phyloP scores from a whole-genome alignment of 139 green algal species.

The Pleodorina starrii region DNA sequence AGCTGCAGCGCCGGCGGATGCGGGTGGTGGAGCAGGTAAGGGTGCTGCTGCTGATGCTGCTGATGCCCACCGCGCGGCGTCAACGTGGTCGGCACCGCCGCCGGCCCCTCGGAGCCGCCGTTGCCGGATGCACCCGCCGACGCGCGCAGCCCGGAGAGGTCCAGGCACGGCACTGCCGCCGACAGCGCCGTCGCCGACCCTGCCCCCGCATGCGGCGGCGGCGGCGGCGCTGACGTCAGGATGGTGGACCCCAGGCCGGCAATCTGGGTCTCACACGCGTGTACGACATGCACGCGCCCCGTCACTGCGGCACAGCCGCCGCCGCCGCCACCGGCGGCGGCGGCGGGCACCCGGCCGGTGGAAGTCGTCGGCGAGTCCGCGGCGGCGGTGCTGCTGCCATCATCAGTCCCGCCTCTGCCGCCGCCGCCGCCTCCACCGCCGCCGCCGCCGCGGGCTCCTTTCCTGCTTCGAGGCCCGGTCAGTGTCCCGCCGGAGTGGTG shows the following conservation, averaged over 20 bases:
- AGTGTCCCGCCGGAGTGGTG: neutral
- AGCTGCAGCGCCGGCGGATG: neutral
- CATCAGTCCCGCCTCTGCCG: neutral
- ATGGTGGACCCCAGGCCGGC: constrained; percentile 21
- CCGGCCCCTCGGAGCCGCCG: neutral
- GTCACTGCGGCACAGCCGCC: too few relatives aligned
- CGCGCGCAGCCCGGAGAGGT: constrained; percentile 9
- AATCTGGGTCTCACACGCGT: neutral
- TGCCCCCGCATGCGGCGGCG: neutral
- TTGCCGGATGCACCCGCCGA: neutral
- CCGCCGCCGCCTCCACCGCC: neutral
- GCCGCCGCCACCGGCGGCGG: too few relatives aligned
- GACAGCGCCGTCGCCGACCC: constrained; percentile 14
- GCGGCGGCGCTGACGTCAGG: constrained; percentile 43
- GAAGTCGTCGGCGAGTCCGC: neutral
- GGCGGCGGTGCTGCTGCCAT: neutral
- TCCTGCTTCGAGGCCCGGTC: neutral
- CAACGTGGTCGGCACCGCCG: neutral
- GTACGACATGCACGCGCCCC: neutral
- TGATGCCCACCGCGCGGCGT: neutral
- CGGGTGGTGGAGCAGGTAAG: neutral
- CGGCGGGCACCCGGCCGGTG: neutral
- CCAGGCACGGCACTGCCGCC: neutral
- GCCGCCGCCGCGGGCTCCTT: neutral
- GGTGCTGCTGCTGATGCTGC: neutral